Conservation (phyloP, 2,329 filamentous ascomycete genomes). For the Esteya vermicola region DNA sequence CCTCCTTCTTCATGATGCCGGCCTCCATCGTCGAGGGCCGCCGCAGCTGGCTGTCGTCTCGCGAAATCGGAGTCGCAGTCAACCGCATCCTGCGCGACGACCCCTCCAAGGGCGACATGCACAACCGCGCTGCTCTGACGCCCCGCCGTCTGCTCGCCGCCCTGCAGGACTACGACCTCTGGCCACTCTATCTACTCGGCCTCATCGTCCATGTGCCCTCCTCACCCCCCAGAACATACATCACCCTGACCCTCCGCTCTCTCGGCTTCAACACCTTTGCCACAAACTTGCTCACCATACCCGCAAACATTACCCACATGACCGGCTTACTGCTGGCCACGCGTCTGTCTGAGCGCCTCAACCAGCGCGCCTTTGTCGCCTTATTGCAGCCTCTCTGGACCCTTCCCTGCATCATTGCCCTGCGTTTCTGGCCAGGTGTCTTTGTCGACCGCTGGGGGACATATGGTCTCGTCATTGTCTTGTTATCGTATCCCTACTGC, state of each 20-base stretch:
- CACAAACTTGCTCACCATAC: constrained; percentile 46
- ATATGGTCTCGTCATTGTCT: neutral
- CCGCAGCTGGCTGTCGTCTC: constrained; percentile 41
- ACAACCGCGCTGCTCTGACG: constrained; percentile 42
- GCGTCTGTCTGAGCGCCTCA: constrained; percentile 33
- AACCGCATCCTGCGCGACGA: constrained; percentile 45
- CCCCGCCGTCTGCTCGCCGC: constrained; percentile 32
- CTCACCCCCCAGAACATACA: constrained; percentile 32
- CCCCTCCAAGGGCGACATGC: constrained; percentile 43
- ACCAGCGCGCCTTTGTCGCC: constrained; percentile 28
- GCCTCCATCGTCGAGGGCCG: constrained; percentile 36
- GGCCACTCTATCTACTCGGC: constrained; percentile 37
- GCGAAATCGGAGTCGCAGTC: constrained; percentile 44
- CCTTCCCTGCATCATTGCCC: neutral
- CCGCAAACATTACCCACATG: constrained; percentile 26
- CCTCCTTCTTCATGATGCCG: constrained; percentile 40
- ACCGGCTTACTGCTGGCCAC: constrained; percentile 30
- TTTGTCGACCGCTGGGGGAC: neutral
- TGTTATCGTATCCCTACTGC: no score
- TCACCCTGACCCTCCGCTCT: constrained; percentile 41
- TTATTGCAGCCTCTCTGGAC: constrained; percentile 29
- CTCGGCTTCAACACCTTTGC: constrained; percentile 46
- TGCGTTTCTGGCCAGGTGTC: neutral
- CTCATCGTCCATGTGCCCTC: constrained; percentile 38
- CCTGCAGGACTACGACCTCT: constrained; percentile 21